phyloP scores from a whole-genome alignment of 306 rosid genomes.

The Erythrophleum fordii region DNA sequence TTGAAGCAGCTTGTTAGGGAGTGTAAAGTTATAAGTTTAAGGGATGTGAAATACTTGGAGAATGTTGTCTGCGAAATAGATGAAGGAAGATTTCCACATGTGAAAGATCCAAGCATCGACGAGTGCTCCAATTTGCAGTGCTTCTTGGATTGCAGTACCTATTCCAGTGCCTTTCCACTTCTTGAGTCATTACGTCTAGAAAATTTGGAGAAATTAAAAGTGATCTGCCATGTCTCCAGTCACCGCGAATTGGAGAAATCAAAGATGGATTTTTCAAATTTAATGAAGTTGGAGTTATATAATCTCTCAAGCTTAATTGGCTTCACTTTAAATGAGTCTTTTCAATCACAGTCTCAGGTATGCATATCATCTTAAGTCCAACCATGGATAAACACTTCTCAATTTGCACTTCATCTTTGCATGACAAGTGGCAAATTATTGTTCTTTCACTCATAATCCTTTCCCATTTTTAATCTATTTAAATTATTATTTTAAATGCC shows the following conservation, averaged over 20 bases:
- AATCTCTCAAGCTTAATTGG: background rate
- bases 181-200: no score
- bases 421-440: no score
- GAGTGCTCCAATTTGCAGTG: background rate
- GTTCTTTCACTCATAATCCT: no score
- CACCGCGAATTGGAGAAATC: background rate
- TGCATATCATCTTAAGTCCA: no score
- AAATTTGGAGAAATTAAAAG: no score
- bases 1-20: background rate
- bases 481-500: no score
- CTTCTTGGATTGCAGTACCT: background rate
- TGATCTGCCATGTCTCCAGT: no score
- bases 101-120: background rate
- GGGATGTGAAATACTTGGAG: no score
- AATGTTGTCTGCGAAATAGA: background rate
- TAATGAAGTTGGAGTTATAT: background rate
- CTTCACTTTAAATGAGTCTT: background rate
- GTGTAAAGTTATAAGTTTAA: background rate
- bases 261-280: background rate
- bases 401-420: no score
- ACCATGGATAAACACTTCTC: no score
- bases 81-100: background rate
- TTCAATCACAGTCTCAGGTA: background rate
- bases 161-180: background rate
- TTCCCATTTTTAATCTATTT: no score